Evolutionary conservation across 768 basidiomycete species (phyloP).

Genomic region (Agrocybe pediades): DNA sequence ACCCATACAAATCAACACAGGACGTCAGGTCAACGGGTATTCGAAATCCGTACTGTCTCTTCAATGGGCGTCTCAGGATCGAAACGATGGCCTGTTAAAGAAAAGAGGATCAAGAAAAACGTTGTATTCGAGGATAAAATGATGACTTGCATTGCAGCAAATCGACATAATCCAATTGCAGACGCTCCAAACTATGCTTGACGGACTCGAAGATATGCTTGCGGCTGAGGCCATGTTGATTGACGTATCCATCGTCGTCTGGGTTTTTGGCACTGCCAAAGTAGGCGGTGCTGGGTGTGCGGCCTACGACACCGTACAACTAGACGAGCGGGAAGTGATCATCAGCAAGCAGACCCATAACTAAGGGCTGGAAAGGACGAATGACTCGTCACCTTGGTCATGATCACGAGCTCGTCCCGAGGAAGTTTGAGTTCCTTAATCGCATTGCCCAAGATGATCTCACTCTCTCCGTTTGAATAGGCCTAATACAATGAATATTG

Average conservation of each 20-base stretch:
- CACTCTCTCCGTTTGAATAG: constrained; percentile 68
- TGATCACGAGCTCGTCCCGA: constrained; percentile 75
- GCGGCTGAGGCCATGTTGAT: constrained; percentile 47
- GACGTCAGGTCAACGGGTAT: not conserved
- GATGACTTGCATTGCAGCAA: constrained; percentile 61
- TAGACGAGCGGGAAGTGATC: constrained; percentile 30
- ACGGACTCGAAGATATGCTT: constrained; percentile 75
- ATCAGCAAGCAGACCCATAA: not conserved
- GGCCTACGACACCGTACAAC: constrained; percentile 39
- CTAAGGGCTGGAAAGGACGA: not conserved
- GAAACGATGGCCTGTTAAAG: constrained; percentile 49
- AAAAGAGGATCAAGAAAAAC: constrained; percentile 21
- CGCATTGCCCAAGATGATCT: constrained; percentile 69
- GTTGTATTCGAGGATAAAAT: too few species aligned
- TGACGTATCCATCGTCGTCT: constrained; percentile 52
- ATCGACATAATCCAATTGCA: constrained; percentile 79
- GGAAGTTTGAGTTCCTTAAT: constrained; percentile 68
- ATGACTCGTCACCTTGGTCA: constrained; percentile 60
- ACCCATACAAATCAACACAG: too few species aligned
- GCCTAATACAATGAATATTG: constrained; percentile 33
- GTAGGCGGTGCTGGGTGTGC: constrained; percentile 18
- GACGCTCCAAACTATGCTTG: constrained; percentile 60
- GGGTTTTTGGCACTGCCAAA: constrained; percentile 16
- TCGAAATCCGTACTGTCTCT: constrained; percentile 40
- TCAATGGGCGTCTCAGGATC: constrained; percentile 60